Base-by-base conservation (phyloP, 257 asterid species). In the Paulownia fortunei region DNA sequence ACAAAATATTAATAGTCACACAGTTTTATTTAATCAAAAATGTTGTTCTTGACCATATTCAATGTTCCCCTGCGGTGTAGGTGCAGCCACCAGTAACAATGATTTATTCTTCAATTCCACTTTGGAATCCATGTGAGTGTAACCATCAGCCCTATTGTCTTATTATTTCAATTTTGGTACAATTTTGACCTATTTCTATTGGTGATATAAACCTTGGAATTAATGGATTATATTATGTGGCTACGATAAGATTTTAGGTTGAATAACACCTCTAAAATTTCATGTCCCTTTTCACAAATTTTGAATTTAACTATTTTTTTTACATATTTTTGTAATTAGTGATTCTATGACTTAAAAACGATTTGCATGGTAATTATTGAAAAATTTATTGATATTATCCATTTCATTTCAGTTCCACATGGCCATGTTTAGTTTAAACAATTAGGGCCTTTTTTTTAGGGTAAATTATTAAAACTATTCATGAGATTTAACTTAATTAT, bases 41-140 rank as follows among this genome's bases (percentile, higher is more conserved):
- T 8, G 34, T 41, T 41, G 59, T 0, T 73, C 59, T 42, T 59
- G 78, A 42, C 60, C 59, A 73, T 37, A 60, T 59, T 73, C 69
- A 58, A 73, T 56, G 44, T 59, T 73, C 32, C 23, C 12, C 19
- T 39, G 65, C 32, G 77, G 69, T 73, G 58, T 37, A 73, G 77
- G 58, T 58, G 68, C 42, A 46, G 16, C 70, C 46, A 73, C 70
- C 56, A 41, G 11, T 59, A 8, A 52, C 59, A 59, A 44, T 46
- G 19, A 73, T 60, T 73, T 59, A 60, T 73, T 73, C 70, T 63
- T 72, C 77, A 12, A 6, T 37, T 52, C 67, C 27, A 55, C 56
- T 72, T 72, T 41, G 67, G 77, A 56, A 13, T 36, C 56, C 69
- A 73, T 41, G 78, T 73, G 78, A 60, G 6, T 42, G 27, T 59